phyloP scores from a whole-genome alignment of 164 flowering plant species.

The Berberis vulgaris region DNA sequence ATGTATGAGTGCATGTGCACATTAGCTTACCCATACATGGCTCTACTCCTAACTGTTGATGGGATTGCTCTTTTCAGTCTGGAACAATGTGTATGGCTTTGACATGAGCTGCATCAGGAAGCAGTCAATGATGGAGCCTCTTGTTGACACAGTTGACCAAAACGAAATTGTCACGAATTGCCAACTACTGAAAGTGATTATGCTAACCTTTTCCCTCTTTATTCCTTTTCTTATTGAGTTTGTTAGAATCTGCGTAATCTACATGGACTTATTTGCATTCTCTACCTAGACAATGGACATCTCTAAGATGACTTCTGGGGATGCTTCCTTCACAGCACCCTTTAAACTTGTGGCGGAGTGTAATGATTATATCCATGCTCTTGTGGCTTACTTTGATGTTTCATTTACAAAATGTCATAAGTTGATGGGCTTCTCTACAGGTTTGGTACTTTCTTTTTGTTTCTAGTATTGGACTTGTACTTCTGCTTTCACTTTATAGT shows the following conservation, averaged over 20 bases:
- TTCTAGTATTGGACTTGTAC: too few relatives aligned
- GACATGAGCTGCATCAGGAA: constrained; percentile 97
- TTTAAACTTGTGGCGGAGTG: constrained; percentile 92
- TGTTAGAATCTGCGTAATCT: not conserved
- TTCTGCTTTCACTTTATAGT: too few relatives aligned
- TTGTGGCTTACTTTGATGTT: constrained; percentile 95
- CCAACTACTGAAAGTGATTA: constrained; percentile 74
- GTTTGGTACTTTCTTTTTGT: too few relatives aligned
- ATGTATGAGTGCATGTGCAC: not conserved
- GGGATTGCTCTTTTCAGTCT: constrained; percentile 42
- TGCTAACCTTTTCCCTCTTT: not conserved
- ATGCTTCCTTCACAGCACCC: constrained; percentile 90
- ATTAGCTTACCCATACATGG: not conserved
- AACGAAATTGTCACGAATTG: constrained; percentile 87
- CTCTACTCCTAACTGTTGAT: not conserved
- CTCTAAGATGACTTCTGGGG: constrained; percentile 85
- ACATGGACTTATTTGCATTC: constrained; percentile 2
- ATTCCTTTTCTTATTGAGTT: not conserved
- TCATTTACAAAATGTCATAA: constrained; percentile 90
- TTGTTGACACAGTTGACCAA: constrained; percentile 90
- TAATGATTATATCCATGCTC: constrained; percentile 90
- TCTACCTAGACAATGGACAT: constrained; percentile 88
- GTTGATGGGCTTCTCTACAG: constrained; percentile 88
- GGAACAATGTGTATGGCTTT: constrained; percentile 93
- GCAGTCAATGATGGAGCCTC: constrained; percentile 91